phyloP scores from a whole-genome alignment of 768 basidiomycete species.

The Amanita jacksonii region DNA sequence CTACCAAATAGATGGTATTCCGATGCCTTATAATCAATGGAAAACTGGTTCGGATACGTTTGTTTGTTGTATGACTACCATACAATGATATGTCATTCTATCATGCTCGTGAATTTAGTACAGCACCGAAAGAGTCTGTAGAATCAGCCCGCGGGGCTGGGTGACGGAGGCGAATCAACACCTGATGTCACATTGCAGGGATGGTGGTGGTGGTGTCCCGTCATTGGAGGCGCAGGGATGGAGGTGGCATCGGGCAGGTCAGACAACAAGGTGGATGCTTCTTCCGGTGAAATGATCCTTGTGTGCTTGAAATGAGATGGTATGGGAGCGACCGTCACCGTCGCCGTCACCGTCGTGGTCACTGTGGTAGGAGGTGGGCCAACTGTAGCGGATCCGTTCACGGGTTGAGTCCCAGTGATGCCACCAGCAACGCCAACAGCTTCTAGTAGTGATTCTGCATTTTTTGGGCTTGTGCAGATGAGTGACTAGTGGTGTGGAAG shows the following conservation, averaged over 20 bases:
- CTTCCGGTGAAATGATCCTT: constrained; percentile 31
- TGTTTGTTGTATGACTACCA: too few relatives aligned
- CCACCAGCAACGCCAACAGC: constrained; percentile 38
- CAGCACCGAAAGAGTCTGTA: too few relatives aligned
- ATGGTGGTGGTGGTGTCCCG: background rate
- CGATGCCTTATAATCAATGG: too few relatives aligned
- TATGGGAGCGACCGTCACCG: constrained; percentile 21
- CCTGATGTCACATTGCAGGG: too few relatives aligned
- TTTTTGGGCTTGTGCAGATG: constrained; percentile 43
- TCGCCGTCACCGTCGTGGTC: constrained; percentile 16
- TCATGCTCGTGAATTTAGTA: too few relatives aligned
- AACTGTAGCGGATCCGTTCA: constrained; percentile 1
- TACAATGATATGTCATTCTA: too few relatives aligned
- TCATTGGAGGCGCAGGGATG: background rate
- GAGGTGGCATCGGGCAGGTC: constrained; percentile 23
- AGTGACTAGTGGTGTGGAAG: constrained; percentile 23
- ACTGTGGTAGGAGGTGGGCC: background rate
- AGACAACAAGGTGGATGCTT: constrained; percentile 31
- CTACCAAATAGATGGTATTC: too few relatives aligned
- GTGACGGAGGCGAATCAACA: too few relatives aligned
- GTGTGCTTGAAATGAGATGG: constrained; percentile 17
- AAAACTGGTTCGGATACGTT: too few relatives aligned
- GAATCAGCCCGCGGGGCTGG: too few relatives aligned
- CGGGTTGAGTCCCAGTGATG: too few relatives aligned
- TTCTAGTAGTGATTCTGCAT: constrained; percentile 34